Percentiles rank a stretch among this genome's conserved stretches.
These are phyloP conservation scores for Piper longum DNA, from an alignment of 164 flowering plant species.

Conservation along the genomic window DNA sequence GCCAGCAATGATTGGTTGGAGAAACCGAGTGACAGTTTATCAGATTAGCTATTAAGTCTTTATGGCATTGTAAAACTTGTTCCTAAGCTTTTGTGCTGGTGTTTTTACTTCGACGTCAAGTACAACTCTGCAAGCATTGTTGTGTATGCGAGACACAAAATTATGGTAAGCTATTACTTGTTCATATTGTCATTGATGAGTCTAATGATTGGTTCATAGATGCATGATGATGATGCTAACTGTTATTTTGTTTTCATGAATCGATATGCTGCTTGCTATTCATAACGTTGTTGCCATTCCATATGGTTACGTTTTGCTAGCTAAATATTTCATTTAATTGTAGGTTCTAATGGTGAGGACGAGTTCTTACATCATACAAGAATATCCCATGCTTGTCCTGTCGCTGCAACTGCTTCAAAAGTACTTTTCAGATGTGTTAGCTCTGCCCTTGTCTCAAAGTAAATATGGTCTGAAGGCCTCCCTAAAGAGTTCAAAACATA, in stretches of 20 bases:
- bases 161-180: slow-evolving; percentile 39
- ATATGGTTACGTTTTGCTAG: not conserved
- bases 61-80: slow-evolving; percentile 22
- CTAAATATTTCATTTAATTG: not conserved
- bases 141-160: slow-evolving; percentile 64
- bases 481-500: slow-evolving; percentile 65
- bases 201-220: not conserved
- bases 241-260: too few species aligned
- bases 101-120: slow-evolving; percentile 24
- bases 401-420: slow-evolving; percentile 56
- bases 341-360: slow-evolving; percentile 78
- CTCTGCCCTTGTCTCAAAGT: slow-evolving; percentile 19
- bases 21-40: slow-evolving; percentile 19
- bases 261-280: too few species aligned
- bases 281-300: not conserved
- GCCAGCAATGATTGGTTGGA: slow-evolving; percentile 16
- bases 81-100: slow-evolving; percentile 43
- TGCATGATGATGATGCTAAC: too few species aligned
- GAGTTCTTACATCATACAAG: slow-evolving; percentile 20
- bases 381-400: slow-evolving; percentile 19
- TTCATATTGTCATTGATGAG: not conserved
- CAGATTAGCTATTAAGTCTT: slow-evolving; percentile 16
- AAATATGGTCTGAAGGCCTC: slow-evolving; percentile 13
- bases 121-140: slow-evolving; percentile 11
- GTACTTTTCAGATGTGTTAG: slow-evolving; percentile 46